Evolutionary conservation across 169 alveolate genomes (phyloP), one percentile per base, ranked within the genome.

Genomic region (Eimeria necatrix): DNA sequence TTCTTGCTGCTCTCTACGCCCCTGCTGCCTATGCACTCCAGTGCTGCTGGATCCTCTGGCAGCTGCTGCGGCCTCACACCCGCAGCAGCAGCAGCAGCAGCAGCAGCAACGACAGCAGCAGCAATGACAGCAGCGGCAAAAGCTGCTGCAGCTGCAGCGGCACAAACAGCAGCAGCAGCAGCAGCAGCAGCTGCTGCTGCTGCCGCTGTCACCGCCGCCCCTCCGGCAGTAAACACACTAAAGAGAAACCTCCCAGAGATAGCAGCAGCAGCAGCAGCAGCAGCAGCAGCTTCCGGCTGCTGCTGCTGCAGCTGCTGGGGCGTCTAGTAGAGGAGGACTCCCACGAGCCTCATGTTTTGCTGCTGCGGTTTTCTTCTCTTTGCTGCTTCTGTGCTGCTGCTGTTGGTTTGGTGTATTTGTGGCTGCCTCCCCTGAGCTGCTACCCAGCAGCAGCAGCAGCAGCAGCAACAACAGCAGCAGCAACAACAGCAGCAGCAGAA

Each of bases 11-110:
- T 5, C 76, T 64, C 18, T 64, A 64, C 26, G 9, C 26, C 9
- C 41, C 20, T 14, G 26, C 76, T 5, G 41, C 20, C 8, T 64
- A 64, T n/a, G 41, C 20, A n/a, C 41, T 24, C 18, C 76, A 64
- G 26, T 64, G 76, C 76, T 64, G 76, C 76, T 64, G 76, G 32
- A 64, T 64, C 76, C 26, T 64, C 41, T 64, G 76, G 76, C 14
- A 20, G 76, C 76, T 64, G 76, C 26, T 9, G 76, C 76, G 41
- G 76, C 26, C 76, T 8, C 26, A 24, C 76, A 64, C 41, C 14
- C 8, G 26, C 76, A 64, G 26, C 76, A 64, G 26, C 76, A 64
- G 76, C 76, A 64, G 76, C 76, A 64, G 76, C 76, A 24, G 41
- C 76, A 64, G 26, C 9, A 64, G 76, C 76, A 64, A 20, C 76